Percentiles rank a stretch among this genome's conserved stretches.
phyloP scores from a whole-genome alignment of 352 stramenopile genomes.

The Blastocystis sp. region DNA sequence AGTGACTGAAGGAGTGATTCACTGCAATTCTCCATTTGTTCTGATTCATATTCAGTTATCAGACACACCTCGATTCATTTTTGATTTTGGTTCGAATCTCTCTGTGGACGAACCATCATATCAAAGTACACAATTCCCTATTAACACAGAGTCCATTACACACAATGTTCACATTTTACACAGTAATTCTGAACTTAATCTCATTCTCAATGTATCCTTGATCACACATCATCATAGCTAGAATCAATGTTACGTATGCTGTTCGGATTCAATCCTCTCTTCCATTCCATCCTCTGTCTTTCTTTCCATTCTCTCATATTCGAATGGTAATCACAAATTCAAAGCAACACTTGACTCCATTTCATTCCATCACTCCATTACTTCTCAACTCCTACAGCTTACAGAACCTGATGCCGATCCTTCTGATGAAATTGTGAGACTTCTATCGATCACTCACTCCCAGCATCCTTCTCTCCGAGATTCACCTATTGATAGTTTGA shows the following conservation, averaged over 20 bases:
- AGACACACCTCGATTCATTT: not conserved
- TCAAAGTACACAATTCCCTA: not conserved
- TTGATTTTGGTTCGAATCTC: not conserved
- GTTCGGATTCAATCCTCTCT: no score
- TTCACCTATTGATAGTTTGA: not conserved
- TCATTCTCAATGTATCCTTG: not conserved
- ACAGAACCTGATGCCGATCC: not conserved
- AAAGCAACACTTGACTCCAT: not conserved
- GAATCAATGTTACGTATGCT: not conserved
- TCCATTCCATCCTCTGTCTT: no score
- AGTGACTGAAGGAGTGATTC: not conserved
- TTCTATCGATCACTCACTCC: not conserved
- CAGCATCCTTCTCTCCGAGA: constrained; percentile 40
- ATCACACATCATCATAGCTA: not conserved
- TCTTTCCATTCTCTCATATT: no score
- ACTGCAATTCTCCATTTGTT: not conserved
- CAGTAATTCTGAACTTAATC: not conserved
- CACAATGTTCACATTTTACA: not conserved
- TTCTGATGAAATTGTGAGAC: not conserved
- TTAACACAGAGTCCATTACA: not conserved
- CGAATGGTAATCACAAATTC: not conserved
- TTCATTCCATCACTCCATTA: not conserved
- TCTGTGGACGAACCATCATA: not conserved
- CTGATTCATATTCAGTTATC: not conserved
- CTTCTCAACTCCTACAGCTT: not conserved